Base-by-base conservation (phyloP, 1,284 basidiomycete species). In the Ceratobasidium sp. region DNA sequence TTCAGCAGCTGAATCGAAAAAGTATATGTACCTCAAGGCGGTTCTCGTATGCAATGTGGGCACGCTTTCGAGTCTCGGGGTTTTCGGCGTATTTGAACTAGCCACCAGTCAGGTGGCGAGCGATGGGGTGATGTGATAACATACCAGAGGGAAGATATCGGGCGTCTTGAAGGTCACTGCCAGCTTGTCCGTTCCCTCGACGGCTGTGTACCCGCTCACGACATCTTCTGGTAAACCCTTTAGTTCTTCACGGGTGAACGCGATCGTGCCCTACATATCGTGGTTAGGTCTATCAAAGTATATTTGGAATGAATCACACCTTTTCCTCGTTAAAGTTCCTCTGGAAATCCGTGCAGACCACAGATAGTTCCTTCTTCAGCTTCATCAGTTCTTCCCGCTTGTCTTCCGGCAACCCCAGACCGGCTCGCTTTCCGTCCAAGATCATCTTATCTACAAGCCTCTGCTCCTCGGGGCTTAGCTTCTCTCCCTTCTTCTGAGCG, bases 321-420 rank as follows among this genome's bases (percentile, higher is more conserved):
- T 88, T 88, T 75, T 94, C 92, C 77, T 94, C 90, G 74, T 93
- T 93, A 78, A 88, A 91, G 79, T 92, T 92, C 88, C 91, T 91
- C 87, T 91, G 73, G 74, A 93, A 93, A 74, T 90, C 88, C 25
- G 92, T 78, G 76, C 86, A 91, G 25, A 83, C 82, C 73, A 88
- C 83, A 13, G 87, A 88, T 1, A 93, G 80, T 72, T 90, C 86
- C 52, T 78, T 78, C 72, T 78, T 77, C 47, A 79, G 71, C 71
- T 71, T 77, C 71, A 80, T 87, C 70, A 92, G 77, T 73, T 83
- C 80, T 22, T 81, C 81, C 47, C 88, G 80, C 73, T 90, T 82
- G 69, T 84, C 81, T 53, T 88, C 86, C 0, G 88, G 83, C 5
- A 94, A 80, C n/a, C 83, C 87, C 54, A 93, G 80, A 58, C 92